phyloP scores from a whole-genome alignment of 345 rosid genomes.

The Isatis tinctoria region DNA sequence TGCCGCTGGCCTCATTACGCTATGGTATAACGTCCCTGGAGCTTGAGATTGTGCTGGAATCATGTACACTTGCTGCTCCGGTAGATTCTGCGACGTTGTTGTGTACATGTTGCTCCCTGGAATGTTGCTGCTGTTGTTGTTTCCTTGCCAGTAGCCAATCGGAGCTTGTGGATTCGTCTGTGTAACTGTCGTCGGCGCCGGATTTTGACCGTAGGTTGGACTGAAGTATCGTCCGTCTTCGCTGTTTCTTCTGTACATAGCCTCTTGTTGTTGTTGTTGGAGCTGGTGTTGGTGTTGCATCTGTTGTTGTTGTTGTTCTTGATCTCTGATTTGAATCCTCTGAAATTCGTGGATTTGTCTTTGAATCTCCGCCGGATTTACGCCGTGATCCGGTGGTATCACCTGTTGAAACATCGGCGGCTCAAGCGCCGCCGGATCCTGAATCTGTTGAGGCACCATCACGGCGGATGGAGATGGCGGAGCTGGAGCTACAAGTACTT shows the following conservation, averaged over 20 bases:
- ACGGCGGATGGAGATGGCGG: conserved; percentile 14
- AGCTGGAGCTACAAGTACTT: conserved; percentile 35
- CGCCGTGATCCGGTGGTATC: conserved; percentile 39
- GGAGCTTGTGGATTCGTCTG: conserved; percentile 36
- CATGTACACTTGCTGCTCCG: conserved; percentile 66
- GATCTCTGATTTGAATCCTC: conserved; percentile 74
- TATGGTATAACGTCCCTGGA: conserved; percentile 33
- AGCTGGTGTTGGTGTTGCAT: conserved; percentile 15
- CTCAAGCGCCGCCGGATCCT: conserved; percentile 30
- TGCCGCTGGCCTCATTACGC: conserved; percentile 46
- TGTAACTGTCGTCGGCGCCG: conserved; percentile 20
- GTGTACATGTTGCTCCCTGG: conserved; percentile 43
- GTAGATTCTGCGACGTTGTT: conserved; percentile 32
- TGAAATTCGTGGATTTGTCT: conserved; percentile 68
- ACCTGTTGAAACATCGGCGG: conserved; percentile 20
- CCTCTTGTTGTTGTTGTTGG: conserved; percentile 24
- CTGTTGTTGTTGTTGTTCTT: conserved; percentile 41
- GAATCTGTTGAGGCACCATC: conserved; percentile 24
- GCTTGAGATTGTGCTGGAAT: conserved; percentile 42
- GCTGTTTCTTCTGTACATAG: conserved; percentile 48
- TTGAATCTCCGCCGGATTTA: conserved; percentile 45
- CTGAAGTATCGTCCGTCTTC: conserved; percentile 43
- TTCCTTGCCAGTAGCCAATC: conserved; percentile 61
- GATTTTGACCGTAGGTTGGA: conserved; percentile 21
- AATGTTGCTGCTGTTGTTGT: conserved; percentile 45